phyloP scores from a whole-genome alignment of 1,139 yeast species.

The Pichiaceae sp. region DNA sequence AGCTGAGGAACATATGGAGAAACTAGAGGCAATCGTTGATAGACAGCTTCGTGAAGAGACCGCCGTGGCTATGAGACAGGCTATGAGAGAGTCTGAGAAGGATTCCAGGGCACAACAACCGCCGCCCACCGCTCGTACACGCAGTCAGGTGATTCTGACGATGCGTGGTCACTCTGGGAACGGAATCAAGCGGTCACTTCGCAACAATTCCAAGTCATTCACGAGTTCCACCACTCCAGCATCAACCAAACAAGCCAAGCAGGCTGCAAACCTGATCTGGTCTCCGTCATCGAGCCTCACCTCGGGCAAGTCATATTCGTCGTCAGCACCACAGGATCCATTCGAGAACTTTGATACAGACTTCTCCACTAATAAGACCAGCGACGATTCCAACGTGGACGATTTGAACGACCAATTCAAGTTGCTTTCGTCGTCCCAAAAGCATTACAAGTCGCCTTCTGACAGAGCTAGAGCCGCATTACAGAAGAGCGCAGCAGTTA shows the following conservation, averaged over 20 bases:
- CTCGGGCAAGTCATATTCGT: conserved; percentile 15
- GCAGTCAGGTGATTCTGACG: neutral
- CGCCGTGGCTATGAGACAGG: conserved; percentile 4
- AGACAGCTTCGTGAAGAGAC: conserved; percentile 2
- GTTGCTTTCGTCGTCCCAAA: neutral
- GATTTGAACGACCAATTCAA: neutral
- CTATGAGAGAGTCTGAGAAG: neutral
- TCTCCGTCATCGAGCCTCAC: conserved; percentile 27
- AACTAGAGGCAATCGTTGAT: conserved; percentile 18
- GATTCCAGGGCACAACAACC: neutral
- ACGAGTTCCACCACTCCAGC: conserved; percentile 3
- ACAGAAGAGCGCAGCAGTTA: conserved; percentile 23
- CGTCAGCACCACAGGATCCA: conserved; percentile 8
- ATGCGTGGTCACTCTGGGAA: neutral
- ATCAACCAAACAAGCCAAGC: conserved; percentile 29
- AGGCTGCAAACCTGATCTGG: conserved; percentile 39
- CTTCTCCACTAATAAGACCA: conserved; percentile 2
- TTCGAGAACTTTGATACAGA: conserved; percentile 44
- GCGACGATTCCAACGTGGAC: neutral
- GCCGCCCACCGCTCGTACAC: neutral
- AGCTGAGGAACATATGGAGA: conserved; percentile 33
- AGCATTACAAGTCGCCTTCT: conserved; percentile 11
- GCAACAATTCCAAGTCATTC: conserved; percentile 5
- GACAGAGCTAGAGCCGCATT: conserved; percentile 23
- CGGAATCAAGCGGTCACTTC: neutral